Percentiles rank a stretch among this genome's conserved stretches.
Evolutionary conservation across 2,329 filamentous ascomycete genomes (phyloP).

Genomic region (Teratosphaeria pseudoeucalypti): DNA sequence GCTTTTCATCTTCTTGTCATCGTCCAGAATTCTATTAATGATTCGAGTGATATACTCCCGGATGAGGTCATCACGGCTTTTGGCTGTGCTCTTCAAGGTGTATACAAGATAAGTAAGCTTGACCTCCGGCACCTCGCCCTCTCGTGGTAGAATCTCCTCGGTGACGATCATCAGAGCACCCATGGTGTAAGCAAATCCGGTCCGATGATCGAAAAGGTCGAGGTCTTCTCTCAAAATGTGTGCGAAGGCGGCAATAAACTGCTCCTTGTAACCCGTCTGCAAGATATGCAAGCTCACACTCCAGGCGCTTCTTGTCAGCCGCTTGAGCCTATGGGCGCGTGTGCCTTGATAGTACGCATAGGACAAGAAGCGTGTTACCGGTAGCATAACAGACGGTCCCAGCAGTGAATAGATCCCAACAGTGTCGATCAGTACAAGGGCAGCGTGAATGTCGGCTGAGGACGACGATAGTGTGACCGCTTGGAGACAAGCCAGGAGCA

Average conservation of each 20-base stretch:
- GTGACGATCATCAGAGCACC: conserved; percentile 23
- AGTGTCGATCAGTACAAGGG: conserved; percentile 20
- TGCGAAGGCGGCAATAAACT: conserved; percentile 16
- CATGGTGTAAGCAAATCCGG: conserved; percentile 14
- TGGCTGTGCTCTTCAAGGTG: conserved; percentile 4
- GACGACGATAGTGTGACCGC: conserved; percentile 17
- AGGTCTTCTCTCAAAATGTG: conserved; percentile 14
- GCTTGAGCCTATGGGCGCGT: conserved; percentile 19
- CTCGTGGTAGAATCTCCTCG: conserved; percentile 8
- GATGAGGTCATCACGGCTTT: conserved; percentile 5
- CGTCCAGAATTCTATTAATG: conserved; percentile 39
- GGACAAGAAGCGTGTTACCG: conserved; percentile 18
- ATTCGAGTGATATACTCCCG: conserved; percentile 8
- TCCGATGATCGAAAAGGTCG: conserved; percentile 9
- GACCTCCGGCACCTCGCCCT: conserved; percentile 2
- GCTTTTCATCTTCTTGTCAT: conserved; percentile 11
- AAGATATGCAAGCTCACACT: conserved; percentile 17
- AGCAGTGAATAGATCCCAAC: conserved; percentile 20
- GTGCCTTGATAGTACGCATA: conserved; percentile 23
- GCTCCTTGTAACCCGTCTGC: conserved; percentile 19
- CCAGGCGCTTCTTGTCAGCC: conserved; percentile 18
- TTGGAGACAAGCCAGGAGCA: conserved; percentile 17
- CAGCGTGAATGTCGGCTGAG: conserved; percentile 19
- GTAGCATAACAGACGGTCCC: conserved; percentile 10
- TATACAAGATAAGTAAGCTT: conserved; percentile 5